Percentiles rank a stretch among this genome's conserved stretches.
Evolutionary conservation across 1,284 basidiomycete genomes (phyloP).

Genomic region (Malassezia restricta): DNA sequence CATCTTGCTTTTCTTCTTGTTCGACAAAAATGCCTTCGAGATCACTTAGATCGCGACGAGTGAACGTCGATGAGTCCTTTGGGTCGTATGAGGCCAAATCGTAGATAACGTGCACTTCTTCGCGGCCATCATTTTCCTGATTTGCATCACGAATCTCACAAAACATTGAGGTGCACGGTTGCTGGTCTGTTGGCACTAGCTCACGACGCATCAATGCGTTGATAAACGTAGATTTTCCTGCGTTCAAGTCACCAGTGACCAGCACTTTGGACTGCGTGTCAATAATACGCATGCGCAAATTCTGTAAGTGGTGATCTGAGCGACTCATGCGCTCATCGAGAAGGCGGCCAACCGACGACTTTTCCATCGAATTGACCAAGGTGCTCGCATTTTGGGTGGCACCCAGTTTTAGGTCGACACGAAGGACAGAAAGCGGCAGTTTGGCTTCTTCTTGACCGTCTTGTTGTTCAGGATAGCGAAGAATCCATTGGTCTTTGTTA

Average conservation of each 20-base stretch:
- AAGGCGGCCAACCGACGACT: slow-evolving; percentile 79
- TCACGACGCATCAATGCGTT: slow-evolving; percentile 69
- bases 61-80: slow-evolving; percentile 64
- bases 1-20: slow-evolving; percentile 56
- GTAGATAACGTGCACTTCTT: slow-evolving; percentile 60
- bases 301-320: slow-evolving; percentile 68
- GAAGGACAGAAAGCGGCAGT: slow-evolving; percentile 54
- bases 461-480: slow-evolving; percentile 59
- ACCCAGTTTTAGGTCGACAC: slow-evolving; percentile 84
- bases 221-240: slow-evolving; percentile 96
- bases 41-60: slow-evolving; percentile 57
- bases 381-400: slow-evolving; percentile 49
- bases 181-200: slow-evolving; percentile 91
- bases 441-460: slow-evolving; percentile 15
- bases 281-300: slow-evolving; percentile 70
- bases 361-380: slow-evolving; percentile 81
- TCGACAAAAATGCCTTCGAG: slow-evolving; percentile 64
- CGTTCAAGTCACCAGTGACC: slow-evolving; percentile 97
- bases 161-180: slow-evolving; percentile 93
- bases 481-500: slow-evolving; percentile 72
- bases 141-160: slow-evolving; percentile 90
- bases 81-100: slow-evolving; percentile 60
- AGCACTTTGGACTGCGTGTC: slow-evolving; percentile 92
- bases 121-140: slow-evolving; percentile 61
- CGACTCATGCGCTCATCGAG: slow-evolving; percentile 73